Base-by-base conservation (phyloP, 202 grass and related monocot species). In the Zoysia matrella region DNA sequence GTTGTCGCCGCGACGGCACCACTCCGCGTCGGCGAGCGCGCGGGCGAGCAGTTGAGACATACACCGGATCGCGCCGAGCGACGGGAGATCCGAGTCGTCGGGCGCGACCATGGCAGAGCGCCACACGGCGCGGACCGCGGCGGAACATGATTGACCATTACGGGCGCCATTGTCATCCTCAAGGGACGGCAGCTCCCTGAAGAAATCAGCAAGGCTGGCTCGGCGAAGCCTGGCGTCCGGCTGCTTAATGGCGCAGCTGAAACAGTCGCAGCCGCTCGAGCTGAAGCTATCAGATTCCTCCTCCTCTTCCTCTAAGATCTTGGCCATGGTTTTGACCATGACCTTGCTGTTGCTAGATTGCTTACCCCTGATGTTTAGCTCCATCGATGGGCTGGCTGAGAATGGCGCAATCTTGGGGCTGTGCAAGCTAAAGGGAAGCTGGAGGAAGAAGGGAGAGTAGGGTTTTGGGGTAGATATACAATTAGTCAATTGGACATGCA, bases 61-160 rank as follows among this genome's bases (percentile, higher is more conserved):
- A 91, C 93, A 95, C 67, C 93, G 88, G 75, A 99, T 88, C 60
- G 75, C 90, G 51, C 93, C 96, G 1, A 93, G 82, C 11, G 89
- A 92, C 1, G 96, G 92, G 46, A 99, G 85, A 80, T 99, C 96
- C 13, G 82, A 7, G 63, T 99, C 87, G 2, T 89, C 91, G 5
- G 96, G 93, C 69, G 83, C 87, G 9, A 81, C 85, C 93, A 99
- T 96, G 63, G 96, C 96, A 2, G 85, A 48, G 68, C 87, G 87
- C 93, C 96, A 99, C 52, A 99, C 88, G 42, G 79, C 83, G 52
- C 63, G 85, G 9, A 86, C 74, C 2, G 87, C 91, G 1, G 82
- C 77, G 8, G 82, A 86, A 3, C 84, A 72, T 0, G 86, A 86
- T 56, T 87, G 50, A 43, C 39, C 73, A 18, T 80, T 53, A 1